Evolutionary conservation across 2,329 filamentous ascomycete species (phyloP), one percentile per base, ranked within the genome.

Genomic region (Chalaropsis thielavioides): DNA sequence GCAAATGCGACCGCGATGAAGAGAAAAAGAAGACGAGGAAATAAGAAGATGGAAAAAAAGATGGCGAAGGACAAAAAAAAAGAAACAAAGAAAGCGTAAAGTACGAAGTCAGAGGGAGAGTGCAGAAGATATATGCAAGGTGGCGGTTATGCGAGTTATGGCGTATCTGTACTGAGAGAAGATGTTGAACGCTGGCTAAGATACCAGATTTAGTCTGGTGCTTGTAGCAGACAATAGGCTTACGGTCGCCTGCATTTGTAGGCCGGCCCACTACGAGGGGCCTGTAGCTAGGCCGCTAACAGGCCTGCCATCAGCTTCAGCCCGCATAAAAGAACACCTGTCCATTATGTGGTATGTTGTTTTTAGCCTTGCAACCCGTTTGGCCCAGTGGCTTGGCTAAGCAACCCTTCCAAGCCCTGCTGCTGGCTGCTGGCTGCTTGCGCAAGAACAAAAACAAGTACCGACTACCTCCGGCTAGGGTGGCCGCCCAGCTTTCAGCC

Each of bases 111-210:
- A 64, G 61, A 68, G 67, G 64, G 54, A 67, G 67, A 67, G 67
- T 68, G 69, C 70, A 69, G 70, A 70, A 69, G 64, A 60, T 61
- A 60, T 58, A 63, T 66, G 64, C 60, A 66, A 66, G 64, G 64
- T 66, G 64, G 64, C 64, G 64, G 54, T 63, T 66, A 58, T 38
- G 19, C 13, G 22, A 61, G 59, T 61, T 61, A 17, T 61, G 43
- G 59, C 46, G 40, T 61, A 61, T 61, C 40, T 61, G 59, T 17
- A 19, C 40, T 17, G 49, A 54, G 24, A 61, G 27, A 35, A 58
- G 27, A n/a, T 5, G 10, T 27, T n/a, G 1, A 13, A 11, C 41
- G 4, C 4, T 44, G 41, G 41, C 41, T 44, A 11, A 44, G 41
- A 44, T 8, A 24, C 13, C 22, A 11, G 19, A 6, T n/a, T 56